Conservation (phyloP, 23 red algal genomes). For the Gracilaria gracilis region DNA sequence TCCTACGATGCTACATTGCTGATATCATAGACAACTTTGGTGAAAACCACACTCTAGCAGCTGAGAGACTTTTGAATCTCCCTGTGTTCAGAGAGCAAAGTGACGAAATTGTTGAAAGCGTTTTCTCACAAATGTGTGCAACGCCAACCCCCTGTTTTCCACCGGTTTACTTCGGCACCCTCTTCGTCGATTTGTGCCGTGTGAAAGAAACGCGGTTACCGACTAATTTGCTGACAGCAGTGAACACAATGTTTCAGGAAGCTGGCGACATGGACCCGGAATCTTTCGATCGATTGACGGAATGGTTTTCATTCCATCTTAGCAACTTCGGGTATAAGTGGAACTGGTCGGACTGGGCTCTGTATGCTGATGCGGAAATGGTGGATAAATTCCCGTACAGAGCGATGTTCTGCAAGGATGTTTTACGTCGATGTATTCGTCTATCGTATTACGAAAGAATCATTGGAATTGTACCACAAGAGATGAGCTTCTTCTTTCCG, state of each 20-base stretch:
- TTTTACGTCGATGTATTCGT: conserved; percentile 73
- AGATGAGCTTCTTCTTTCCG: conserved; percentile 76
- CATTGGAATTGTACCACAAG: conserved; percentile 59
- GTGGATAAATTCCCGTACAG: conserved; percentile 77
- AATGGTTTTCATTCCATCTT: conserved; percentile 97
- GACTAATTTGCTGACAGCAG: conserved; percentile 82
- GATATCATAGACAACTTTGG: conserved; percentile 86
- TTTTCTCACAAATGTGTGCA: conserved; percentile 82
- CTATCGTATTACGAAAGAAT: conserved; percentile 83
- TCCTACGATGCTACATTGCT: conserved; percentile 53
- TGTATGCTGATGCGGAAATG: conserved; percentile 74
- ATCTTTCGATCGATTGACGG: conserved; percentile 84
- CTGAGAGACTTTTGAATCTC: conserved; percentile 58
- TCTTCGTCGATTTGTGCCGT: conserved; percentile 95
- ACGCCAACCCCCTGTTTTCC: conserved; percentile 65
- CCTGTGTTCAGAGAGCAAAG: conserved; percentile 68
- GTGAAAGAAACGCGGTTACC: conserved; percentile 86
- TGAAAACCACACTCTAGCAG: conserved; percentile 57
- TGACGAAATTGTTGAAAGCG: conserved; percentile 74
- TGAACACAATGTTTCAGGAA: conserved; percentile 83
- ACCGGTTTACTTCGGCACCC: conserved; percentile 82
- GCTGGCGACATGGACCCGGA: conserved; percentile 79
- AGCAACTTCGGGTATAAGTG: conserved; percentile 96
- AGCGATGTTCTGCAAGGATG: conserved; percentile 85
- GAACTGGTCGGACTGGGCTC: conserved; percentile 95